Evolutionary conservation across 208 protist genomes (phyloP), one percentile per base, ranked within the genome.

Genomic region (Vickermania spadyakhi): DNA sequence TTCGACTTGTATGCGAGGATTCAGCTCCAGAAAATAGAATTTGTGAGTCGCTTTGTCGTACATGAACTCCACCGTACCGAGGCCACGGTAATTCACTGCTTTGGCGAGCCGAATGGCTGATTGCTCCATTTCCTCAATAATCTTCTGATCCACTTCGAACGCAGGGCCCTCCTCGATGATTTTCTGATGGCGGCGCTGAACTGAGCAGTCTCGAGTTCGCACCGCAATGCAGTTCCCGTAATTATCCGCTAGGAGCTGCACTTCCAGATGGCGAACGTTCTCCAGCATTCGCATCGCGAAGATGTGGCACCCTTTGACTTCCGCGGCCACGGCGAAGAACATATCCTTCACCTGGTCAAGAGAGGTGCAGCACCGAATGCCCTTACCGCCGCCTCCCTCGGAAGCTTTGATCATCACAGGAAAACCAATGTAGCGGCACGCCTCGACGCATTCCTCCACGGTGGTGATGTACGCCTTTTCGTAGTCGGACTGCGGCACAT

Each of bases 321-420:
- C 97, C 51, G 77, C 78, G 28, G 78, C 68, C n/a, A 98, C 93
- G 55, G 84, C 87, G 28, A 88, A 79, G 66, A 96, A 97, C 42
- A 82, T 62, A 42, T 84, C 70, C 28, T 72, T 75, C 30, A 98
- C 88, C 18, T 98, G 90, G 18, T 85, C 87, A 41, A 75, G 64
- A 28, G 60, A 66, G 3, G 68, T 66, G 42, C 95, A 97, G 59
- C 90, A 93, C 49, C 98, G 81, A 56, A 99, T 99, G 60, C 98
- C 97, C 76, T 99, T 99, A 26, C 98, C 98, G 58, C 98, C 98
- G 45, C 98, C 98, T 28, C 98, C 98, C 72, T 98, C 97, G n/a
- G 94, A 98, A 0, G 98, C 98, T 80, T 99, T 99, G 70, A 99
- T 97, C 97, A 99, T 99, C 26, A 98, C 85, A 22, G 97, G 97